These are phyloP conservation scores for Lactarius tabidus DNA, from an alignment of 768 basidiomycete species.

Conservation along the genomic window DNA sequence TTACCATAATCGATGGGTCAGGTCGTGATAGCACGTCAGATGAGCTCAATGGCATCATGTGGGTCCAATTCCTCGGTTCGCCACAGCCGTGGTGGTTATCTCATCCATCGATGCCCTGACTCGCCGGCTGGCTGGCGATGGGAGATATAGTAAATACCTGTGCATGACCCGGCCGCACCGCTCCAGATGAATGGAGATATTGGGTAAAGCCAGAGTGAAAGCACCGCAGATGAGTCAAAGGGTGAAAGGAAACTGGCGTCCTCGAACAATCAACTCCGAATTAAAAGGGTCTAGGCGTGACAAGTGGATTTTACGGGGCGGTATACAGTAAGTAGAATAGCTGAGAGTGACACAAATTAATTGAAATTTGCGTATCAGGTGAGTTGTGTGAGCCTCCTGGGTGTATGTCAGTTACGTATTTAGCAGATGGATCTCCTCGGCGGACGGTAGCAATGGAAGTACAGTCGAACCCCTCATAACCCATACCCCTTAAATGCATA, in stretches of 20 bases:
- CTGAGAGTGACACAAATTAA: constrained; percentile 21
- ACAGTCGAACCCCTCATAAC: too few species aligned
- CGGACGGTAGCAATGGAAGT: constrained; percentile 3
- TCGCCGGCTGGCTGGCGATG: neutral
- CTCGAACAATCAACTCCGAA: too few species aligned
- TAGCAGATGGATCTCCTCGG: constrained; percentile 22
- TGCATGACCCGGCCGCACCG: neutral
- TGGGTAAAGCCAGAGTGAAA: neutral
- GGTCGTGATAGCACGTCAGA: neutral
- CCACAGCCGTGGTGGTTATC: neutral
- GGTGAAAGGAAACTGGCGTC: neutral
- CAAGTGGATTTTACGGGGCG: neutral
- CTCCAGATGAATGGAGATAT: constrained; percentile 6
- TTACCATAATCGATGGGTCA: constrained; percentile 4
- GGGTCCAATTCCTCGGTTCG: neutral
- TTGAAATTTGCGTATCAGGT: constrained; percentile 5
- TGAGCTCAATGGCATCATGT: neutral
- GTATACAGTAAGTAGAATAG: neutral
- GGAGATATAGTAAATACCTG: too few species aligned
- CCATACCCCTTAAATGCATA: too few species aligned
- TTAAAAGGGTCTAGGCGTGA: neutral
- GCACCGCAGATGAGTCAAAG: neutral
- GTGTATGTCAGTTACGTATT: constrained; percentile 8
- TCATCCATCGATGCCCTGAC: neutral
- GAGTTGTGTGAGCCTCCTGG: neutral